phyloP scores from a whole-genome alignment of 306 rosid genomes.

The Prunus kanzakura region DNA sequence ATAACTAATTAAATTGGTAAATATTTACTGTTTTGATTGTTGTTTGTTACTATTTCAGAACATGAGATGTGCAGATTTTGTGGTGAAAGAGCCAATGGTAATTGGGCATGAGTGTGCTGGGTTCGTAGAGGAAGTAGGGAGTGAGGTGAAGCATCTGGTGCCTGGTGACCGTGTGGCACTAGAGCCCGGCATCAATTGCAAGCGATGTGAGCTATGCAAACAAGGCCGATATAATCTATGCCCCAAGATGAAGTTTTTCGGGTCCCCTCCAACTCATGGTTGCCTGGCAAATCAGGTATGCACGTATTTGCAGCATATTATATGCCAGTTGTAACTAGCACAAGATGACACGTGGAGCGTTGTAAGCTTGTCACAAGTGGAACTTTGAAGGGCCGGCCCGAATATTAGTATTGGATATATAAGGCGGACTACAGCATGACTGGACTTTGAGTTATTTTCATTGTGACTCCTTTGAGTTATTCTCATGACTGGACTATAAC shows the following conservation, averaged over 20 bases:
- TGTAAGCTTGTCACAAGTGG: too few species aligned
- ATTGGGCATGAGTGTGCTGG: conserved; percentile 54
- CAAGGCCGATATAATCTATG: conserved; percentile 46
- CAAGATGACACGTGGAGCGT: too few species aligned
- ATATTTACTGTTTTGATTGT: too few species aligned
- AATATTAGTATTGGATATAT: too few species aligned
- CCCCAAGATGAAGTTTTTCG: conserved; percentile 38
- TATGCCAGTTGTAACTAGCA: background rate
- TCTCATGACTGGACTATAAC: too few species aligned
- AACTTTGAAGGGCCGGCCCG: too few species aligned
- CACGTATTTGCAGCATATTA: background rate
- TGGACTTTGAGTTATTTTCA: too few species aligned
- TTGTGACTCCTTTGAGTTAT: too few species aligned
- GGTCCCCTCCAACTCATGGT: conserved; percentile 39
- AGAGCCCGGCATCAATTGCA: conserved; percentile 49
- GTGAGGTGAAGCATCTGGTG: conserved; percentile 25
- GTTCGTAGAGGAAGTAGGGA: conserved; percentile 41
- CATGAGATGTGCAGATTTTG: conserved; percentile 45
- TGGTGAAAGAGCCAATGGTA: conserved; percentile 43
- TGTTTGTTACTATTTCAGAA: conserved; percentile 10
- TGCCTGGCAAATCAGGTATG: conserved; percentile 41
- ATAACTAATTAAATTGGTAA: too few species aligned
- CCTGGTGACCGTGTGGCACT: conserved; percentile 45
- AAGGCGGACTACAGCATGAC: too few species aligned
- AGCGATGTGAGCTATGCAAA: conserved; percentile 33